Percentiles rank a stretch among this genome's conserved stretches.
These are phyloP conservation scores for Coelastrella sp. DNA, from an alignment of 139 green algal genomes.

Conservation along the genomic window DNA sequence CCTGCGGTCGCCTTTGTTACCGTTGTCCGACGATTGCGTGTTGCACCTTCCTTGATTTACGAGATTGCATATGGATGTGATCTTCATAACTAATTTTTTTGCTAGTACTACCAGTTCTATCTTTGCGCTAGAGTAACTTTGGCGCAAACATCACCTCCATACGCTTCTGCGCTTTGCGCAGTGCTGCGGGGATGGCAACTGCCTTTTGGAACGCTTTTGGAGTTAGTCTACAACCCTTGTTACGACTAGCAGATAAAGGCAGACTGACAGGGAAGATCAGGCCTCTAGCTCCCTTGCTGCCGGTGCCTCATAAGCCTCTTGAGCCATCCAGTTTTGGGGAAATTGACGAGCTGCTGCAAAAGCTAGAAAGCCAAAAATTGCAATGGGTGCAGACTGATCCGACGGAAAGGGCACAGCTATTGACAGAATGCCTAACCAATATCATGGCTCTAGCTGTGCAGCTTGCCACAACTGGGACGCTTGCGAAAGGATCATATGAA, in stretches of 20 bases:
- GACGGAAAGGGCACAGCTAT: slow-evolving; percentile 54
- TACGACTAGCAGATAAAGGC: slow-evolving; percentile 16
- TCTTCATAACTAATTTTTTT: too few relatives aligned
- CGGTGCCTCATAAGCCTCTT: neutral
- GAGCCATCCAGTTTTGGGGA: slow-evolving; percentile 48
- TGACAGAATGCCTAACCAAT: slow-evolving; percentile 62
- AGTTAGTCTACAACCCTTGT: slow-evolving; percentile 41
- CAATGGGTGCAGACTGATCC: slow-evolving; percentile 54
- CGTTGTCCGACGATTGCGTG: too few relatives aligned
- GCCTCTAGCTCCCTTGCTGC: slow-evolving; percentile 43
- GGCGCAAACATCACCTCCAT: too few relatives aligned
- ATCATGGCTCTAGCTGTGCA: slow-evolving; percentile 53
- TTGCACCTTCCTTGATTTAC: too few relatives aligned
- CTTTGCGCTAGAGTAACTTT: too few relatives aligned
- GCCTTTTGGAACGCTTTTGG: slow-evolving; percentile 46
- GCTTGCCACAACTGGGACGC: slow-evolving; percentile 47
- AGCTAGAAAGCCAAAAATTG: slow-evolving; percentile 55
- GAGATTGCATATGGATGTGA: too few relatives aligned
- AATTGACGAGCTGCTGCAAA: slow-evolving; percentile 48
- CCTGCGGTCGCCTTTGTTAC: too few relatives aligned
- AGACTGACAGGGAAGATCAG: neutral
- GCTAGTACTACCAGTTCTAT: too few relatives aligned
- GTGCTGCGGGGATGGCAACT: neutral
- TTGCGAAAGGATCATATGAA: slow-evolving; percentile 72
- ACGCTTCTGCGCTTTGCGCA: neutral